Evolutionary conservation across 2,329 filamentous ascomycete species (phyloP), one percentile per base, ranked within the genome.

Genomic region (Botrytis paeoniae): DNA sequence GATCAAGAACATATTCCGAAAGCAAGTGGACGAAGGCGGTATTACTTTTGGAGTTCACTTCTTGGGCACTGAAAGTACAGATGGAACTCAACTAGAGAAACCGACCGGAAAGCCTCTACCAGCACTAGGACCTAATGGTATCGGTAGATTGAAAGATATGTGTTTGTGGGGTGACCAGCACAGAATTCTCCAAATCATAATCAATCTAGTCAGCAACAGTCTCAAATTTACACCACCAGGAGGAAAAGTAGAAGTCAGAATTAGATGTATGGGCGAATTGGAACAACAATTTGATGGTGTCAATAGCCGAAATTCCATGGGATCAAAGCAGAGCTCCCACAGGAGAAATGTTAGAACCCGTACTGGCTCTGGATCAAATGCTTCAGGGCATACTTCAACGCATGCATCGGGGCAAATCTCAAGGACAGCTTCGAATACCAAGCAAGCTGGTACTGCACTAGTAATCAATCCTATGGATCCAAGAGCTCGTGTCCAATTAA

Each of bases 201-300:
- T 97, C 84, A 97, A 97, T 79, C 85, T 98, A 45, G 93, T 97
- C 64, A 95, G 92, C 82, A 98, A 98, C 83, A 93, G 92, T 81
- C 84, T 97, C 61, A 98, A 98, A 80, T 97, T 98, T 79, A 97
- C 95, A 0, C 92, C 93, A 0, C 82, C 89, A 10, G 90, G 90
- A 1, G 94, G 94, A 12, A 91, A 86, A 43, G 93, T 98, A 4
- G 87, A 89, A 39, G 87, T 97, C 14, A 88, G 89, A 12, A 94
- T 98, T 73, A 89, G 88, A 76, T 97, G 93, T 78, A 77, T 92
- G 0, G 88, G 90, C 12, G 91, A 93, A 78, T 81, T 73, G 22
- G 79, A 80, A 45, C 51, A 35, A 12, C 41, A 57, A 8, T 71
- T 74, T 29, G 78, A 79, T 25, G 73, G 72, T 14, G 10, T n/a